Evolutionary conservation across 2,329 filamentous ascomycete genomes (phyloP), one percentile per base, ranked within the genome.

Genomic region (Ophiocordyceps unilateralis): DNA sequence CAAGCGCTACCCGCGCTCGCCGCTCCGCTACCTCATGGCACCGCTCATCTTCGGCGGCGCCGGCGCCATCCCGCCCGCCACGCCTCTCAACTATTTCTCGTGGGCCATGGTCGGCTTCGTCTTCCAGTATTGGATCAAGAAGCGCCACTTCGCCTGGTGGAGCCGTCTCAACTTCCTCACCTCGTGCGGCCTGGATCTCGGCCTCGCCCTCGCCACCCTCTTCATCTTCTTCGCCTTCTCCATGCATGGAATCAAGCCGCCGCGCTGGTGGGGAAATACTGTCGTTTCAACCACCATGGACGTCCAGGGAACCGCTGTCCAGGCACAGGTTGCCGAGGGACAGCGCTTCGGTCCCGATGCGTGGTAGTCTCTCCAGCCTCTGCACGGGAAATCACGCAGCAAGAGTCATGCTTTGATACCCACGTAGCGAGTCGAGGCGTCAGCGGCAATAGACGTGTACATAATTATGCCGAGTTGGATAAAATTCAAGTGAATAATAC

Each of bases 121-220:
- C 26, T 86, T 85, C 65, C 81, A 86, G 57, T 76, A 74, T 56
- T 69, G 65, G 53, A 72, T 86, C 54, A 76, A 77, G 57, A 72
- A 72, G 52, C 67, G 69, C 14, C 69, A 74, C 56, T 76, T 75
- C 47, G 69, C 63, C 23, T 86, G 81, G 81, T 86, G 82, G 82
- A 74, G 72, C 58, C 69, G 78, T 22, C 73, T 83, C 54, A 85
- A 84, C 61, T 85, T 82, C 52, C 60, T 85, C 46, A 79, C 81
- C 0, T 79, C 77, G 12, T 81, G 78, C 0, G 81, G 74, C 0
- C 64, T 86, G 40, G 81, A 85, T 50, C 66, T 82, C 12, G 81
- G 81, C 2, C 65, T 85, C 1, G 78, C 77, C 2, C 61, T 85
- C 22, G 69, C 67, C 17, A 83, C 80, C 2, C 67, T 85, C 38